phyloP scores from a whole-genome alignment of 352 stramenopile genomes.

The Blastocystis sp. region DNA sequence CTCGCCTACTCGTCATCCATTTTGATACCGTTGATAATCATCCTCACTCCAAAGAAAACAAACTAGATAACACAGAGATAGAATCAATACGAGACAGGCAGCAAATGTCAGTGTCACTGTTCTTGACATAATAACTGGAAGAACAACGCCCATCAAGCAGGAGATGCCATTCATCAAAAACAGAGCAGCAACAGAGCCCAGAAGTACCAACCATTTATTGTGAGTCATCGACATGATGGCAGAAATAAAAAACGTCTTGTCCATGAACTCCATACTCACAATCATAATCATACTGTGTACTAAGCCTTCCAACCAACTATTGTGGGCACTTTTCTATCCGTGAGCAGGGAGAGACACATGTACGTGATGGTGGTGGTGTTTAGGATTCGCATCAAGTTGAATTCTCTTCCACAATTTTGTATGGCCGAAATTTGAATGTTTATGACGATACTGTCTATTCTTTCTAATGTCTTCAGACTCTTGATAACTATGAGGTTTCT shows the following conservation, averaged over 20 bases:
- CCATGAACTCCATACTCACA: slow-evolving; percentile 93
- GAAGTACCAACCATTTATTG: slow-evolving; percentile 85
- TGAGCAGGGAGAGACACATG: background rate
- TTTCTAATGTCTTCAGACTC: background rate
- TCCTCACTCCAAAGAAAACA: slow-evolving; percentile 75
- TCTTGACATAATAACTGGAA: slow-evolving; percentile 75
- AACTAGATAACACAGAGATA: slow-evolving; percentile 66
- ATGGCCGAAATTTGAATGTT: background rate
- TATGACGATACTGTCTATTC: background rate
- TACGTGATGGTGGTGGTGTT: slow-evolving; percentile 11
- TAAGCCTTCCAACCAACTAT: slow-evolving; percentile 68
- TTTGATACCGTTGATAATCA: slow-evolving; percentile 66
- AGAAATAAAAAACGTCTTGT: slow-evolving; percentile 99
- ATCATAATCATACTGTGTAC: slow-evolving; percentile 85
- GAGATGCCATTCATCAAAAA: slow-evolving; percentile 93
- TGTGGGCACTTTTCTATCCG: background rate
- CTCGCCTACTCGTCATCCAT: background rate
- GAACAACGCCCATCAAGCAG: slow-evolving; percentile 84
- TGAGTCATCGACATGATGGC: slow-evolving; percentile 92
- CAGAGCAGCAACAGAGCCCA: slow-evolving; percentile 84
- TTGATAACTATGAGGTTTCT: background rate
- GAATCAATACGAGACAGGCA: background rate
- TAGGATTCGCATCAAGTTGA: background rate
- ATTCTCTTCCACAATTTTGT: background rate
- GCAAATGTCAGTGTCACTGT: background rate